Evolutionary conservation across 371 early-diverging fungal species (phyloP), one percentile per base, ranked within the genome.

Genomic region (Astathelohania contejeani): DNA sequence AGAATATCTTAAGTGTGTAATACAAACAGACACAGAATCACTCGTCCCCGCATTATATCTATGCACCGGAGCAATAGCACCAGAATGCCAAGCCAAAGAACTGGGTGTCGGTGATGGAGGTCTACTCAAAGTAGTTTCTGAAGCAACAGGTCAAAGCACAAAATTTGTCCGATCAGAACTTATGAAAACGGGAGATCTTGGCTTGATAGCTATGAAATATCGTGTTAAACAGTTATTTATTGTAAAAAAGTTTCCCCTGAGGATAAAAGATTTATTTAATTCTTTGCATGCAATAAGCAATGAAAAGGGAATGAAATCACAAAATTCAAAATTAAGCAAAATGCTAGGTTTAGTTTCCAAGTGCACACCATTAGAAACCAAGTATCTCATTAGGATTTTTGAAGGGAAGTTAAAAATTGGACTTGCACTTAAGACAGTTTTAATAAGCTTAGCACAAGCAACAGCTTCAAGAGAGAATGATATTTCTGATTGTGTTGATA

Each of bases 351-450:
- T 71, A 16, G 62, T 76, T 7, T 14, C 58, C 7, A 56, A 51
- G 20, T 46, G 46, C 24, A 50, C 52, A 18, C 53, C 62, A n/a
- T 22, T 60, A 32, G 74, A 76, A 58, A 37, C 56, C 0, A 76
- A 72, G 45, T 76, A 69, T 59, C 35, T 76, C 0, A 47, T 76
- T 29, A 40, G 76, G 38, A 23, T 73, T 14, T 60, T 73, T 37
- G 74, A 73, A 42, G 64, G 69, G 26, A 71, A 68, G 29, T 44
- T 76, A 19, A 76, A 76, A 53, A 68, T 73, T 39, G 74, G 74
- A 10, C 29, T 76, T 1, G 67, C 72, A 0, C 54, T 67, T 3
- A 71, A 73, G 54, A 76, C 72, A 52, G 67, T 70, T 9, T 49
- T 76, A 25, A 65, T 62, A 32, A 26, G 59, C 18, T 46, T 76